Evolutionary conservation across 1,284 basidiomycete genomes (phyloP), one percentile per base, ranked within the genome.

Genomic region (Ganoderma leucocontextum): DNA sequence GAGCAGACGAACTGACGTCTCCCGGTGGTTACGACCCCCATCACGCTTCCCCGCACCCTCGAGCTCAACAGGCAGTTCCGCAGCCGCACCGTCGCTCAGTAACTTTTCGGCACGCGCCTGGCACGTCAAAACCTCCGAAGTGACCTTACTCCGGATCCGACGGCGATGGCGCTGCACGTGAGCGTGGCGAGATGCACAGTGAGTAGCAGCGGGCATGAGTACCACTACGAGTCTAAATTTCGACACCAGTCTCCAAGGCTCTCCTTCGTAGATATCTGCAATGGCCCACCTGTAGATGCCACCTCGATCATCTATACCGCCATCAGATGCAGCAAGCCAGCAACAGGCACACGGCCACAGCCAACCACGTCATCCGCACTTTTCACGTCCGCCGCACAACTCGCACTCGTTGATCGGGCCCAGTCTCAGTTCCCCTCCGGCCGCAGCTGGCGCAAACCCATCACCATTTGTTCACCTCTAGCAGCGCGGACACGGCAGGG

Each of bases 191-290:
- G 76, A 77, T 75, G 74, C 58, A 60, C 76, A 70, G 73, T 76
- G 75, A 76, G 62, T 76, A 22, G 69, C 70, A 71, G 73, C 63
- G 77, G 72, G 74, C 70, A 69, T 69, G 81, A 81, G 58, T 87
- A 89, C 83, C 87, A 90, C 65, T 89, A 91, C 80, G 88, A 86
- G 52, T 77, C 83, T 73, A 89, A 91, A 71, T 91, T 89, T 76
- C 83, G 91, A 75, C 92, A 92, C 72, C 88, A 90, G 75, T 91
- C 89, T 82, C 86, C 92, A 75, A 82, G 92, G 70, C 89, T 94
- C 86, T 86, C 90, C 80, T 89, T 94, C 85, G 88, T 94, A 91
- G 92, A 94, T 75, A 89, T 94, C 85, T 92, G 90, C 86, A 92
- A 93, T 85, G 89, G 90, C 82, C 77, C 82, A 70, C 75, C 73